phyloP scores from a whole-genome alignment of 495 filamentous ascomycete species.

The Tricharina praecox region DNA sequence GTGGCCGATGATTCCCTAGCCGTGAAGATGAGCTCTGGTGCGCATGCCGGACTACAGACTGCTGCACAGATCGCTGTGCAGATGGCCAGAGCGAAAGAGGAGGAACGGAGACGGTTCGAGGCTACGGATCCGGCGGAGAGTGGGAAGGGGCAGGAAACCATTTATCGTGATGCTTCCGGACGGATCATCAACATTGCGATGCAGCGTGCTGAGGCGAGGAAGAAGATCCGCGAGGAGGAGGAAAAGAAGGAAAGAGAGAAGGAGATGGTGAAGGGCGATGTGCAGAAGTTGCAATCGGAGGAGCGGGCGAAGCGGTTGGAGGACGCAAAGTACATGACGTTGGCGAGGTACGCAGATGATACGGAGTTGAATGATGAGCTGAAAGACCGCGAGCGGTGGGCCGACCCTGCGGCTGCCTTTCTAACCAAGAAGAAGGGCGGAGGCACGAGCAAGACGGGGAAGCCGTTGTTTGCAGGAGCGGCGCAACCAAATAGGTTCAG shows the following conservation, averaged over 20 bases:
- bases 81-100: slow-evolving; percentile 37
- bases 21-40: slow-evolving; percentile 65
- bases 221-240: slow-evolving; percentile 53
- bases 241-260: slow-evolving; percentile 42
- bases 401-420: slow-evolving; percentile 81
- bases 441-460: slow-evolving; percentile 38
- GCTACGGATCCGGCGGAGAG: slow-evolving; percentile 18
- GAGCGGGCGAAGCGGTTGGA: slow-evolving; percentile 20
- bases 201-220: slow-evolving; percentile 68
- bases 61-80: slow-evolving; percentile 64
- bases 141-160: slow-evolving; percentile 49
- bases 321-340: slow-evolving; percentile 61
- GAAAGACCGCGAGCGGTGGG: slow-evolving; percentile 60
- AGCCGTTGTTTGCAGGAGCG: slow-evolving; percentile 61
- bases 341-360: slow-evolving; percentile 70
- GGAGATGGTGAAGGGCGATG: slow-evolving; percentile 30
- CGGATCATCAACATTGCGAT: slow-evolving; percentile 79
- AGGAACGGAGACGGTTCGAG: slow-evolving; percentile 34
- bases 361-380: slow-evolving; percentile 67
- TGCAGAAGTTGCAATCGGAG: not conserved
- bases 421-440: slow-evolving; percentile 37
- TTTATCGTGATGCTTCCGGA: slow-evolving; percentile 86
- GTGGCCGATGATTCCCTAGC: slow-evolving; percentile 30
- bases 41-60: slow-evolving; percentile 69
- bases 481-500: slow-evolving; percentile 85